Evolutionary conservation across 2,329 filamentous ascomycete species (phyloP).

Genomic region (Rosellinia necatrix): DNA sequence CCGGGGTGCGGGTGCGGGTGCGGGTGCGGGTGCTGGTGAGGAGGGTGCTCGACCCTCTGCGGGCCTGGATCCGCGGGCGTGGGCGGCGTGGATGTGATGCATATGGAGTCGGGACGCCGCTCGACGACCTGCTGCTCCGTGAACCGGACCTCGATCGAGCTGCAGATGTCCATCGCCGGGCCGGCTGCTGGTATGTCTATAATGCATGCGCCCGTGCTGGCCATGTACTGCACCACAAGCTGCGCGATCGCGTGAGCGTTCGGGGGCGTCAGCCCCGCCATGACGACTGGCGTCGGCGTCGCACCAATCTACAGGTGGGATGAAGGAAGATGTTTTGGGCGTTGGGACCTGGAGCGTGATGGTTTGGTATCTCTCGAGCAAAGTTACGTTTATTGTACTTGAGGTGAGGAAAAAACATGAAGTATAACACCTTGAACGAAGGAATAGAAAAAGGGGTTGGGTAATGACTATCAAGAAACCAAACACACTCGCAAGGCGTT

Average conservation of each 20-base stretch:
- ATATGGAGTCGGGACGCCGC: conserved; percentile 32
- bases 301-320: not conserved
- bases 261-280: conserved; percentile 8
- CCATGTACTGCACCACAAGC: conserved; percentile 30
- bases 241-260: conserved; percentile 23
- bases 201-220: conserved; percentile 34
- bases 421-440: not conserved
- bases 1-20: not conserved
- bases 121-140: conserved; percentile 30
- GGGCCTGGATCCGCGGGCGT: not conserved
- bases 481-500: not conserved
- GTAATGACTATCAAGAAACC: not conserved
- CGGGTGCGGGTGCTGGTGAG: not conserved
- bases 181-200: conserved; percentile 33
- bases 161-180: conserved; percentile 31
- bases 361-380: not conserved
- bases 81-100: conserved; percentile 32
- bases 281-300: not conserved
- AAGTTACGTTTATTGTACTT: not conserved
- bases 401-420: not conserved
- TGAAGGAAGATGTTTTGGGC: too few species aligned
- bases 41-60: not conserved
- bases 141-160: conserved; percentile 35
- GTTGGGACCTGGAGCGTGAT: too few species aligned
- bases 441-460: not conserved